These are phyloP conservation scores for Zygosaccharomyces sapae DNA, from an alignment of 1,139 yeast species.

Conservation along the genomic window DNA sequence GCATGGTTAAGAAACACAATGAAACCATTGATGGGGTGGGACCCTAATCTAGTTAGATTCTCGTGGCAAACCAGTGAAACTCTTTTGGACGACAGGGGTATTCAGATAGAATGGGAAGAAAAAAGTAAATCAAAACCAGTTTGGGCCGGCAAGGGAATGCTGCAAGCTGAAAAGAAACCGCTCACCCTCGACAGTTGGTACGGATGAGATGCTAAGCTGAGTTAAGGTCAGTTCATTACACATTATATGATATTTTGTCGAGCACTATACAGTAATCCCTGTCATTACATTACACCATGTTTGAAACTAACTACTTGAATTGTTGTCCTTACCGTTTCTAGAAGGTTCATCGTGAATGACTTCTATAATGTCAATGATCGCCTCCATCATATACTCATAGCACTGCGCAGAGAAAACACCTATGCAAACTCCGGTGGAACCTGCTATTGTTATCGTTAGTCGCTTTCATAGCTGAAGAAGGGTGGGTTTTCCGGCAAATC, in stretches of 20 bases:
- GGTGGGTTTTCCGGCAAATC: neutral
- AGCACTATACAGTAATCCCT: too few relatives aligned
- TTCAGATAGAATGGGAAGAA: conserved; percentile 54
- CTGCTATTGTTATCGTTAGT: too few relatives aligned
- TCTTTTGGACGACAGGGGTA: conserved; percentile 46
- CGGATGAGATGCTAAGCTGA: conserved; percentile 3
- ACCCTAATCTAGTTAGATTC: conserved; percentile 64
- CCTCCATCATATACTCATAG: conserved; percentile 1
- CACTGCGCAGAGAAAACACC: neutral
- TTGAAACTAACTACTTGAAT: neutral
- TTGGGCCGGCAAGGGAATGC: conserved; percentile 22
- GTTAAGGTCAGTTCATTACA: neutral
- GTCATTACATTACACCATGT: too few relatives aligned
- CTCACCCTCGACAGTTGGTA: conserved; percentile 34
- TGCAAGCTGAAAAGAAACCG: conserved; percentile 14
- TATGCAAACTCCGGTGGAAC: neutral
- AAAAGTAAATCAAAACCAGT: conserved; percentile 37
- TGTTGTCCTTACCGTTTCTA: neutral
- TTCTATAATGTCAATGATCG: conserved; percentile 6
- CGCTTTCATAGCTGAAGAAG: neutral
- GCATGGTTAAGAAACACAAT: conserved; percentile 58
- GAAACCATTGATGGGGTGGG: conserved; percentile 86
- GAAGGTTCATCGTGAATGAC: conserved; percentile 6
- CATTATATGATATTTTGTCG: neutral
- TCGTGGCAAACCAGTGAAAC: conserved; percentile 95